These are phyloP conservation scores for Penicillium decumbens DNA, from an alignment of 2,329 filamentous ascomycete genomes.

Conservation along the genomic window DNA sequence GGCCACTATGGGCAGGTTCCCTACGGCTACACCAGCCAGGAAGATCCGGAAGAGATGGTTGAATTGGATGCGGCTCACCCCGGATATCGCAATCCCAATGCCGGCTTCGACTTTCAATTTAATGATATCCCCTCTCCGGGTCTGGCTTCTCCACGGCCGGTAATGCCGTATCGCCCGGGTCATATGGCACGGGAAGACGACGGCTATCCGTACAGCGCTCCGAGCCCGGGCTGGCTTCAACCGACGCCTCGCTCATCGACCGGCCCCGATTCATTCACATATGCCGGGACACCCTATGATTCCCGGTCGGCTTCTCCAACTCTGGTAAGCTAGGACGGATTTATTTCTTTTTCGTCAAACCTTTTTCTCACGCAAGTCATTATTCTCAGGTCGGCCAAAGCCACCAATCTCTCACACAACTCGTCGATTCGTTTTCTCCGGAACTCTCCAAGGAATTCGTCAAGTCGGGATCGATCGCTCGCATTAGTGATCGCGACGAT, in stretches of 20 bases:
- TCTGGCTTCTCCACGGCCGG: constrained; percentile 11
- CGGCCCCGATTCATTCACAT: constrained; percentile 20
- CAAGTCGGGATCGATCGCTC: constrained; percentile 35
- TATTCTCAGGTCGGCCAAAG: constrained; percentile 28
- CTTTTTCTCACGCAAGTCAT: constrained; percentile 16
- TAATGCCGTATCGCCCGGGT: constrained; percentile 23
- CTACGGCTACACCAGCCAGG: constrained; percentile 1
- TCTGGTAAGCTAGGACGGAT: constrained; percentile 19
- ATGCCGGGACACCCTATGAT: constrained; percentile 24
- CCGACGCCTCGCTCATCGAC: constrained; percentile 17
- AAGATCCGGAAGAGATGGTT: constrained; percentile 27
- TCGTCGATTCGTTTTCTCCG: constrained; percentile 31
- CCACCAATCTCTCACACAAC: constrained; percentile 31
- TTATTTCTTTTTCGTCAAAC: not conserved
- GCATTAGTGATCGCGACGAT: constrained; percentile 36
- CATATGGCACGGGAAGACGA: not conserved
- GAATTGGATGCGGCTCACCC: constrained; percentile 20
- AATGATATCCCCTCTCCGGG: constrained; percentile 10
- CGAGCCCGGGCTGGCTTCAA: constrained; percentile 14
- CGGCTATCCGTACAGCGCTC: constrained; percentile 12
- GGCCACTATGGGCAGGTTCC: constrained; percentile 9
- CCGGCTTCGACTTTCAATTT: constrained; percentile 21
- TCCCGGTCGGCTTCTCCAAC: constrained; percentile 31
- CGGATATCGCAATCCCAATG: constrained; percentile 11
- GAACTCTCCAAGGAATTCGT: constrained; percentile 36